Conservation (phyloP, 129 eudicot genomes). For the Silybum marianum region DNA sequence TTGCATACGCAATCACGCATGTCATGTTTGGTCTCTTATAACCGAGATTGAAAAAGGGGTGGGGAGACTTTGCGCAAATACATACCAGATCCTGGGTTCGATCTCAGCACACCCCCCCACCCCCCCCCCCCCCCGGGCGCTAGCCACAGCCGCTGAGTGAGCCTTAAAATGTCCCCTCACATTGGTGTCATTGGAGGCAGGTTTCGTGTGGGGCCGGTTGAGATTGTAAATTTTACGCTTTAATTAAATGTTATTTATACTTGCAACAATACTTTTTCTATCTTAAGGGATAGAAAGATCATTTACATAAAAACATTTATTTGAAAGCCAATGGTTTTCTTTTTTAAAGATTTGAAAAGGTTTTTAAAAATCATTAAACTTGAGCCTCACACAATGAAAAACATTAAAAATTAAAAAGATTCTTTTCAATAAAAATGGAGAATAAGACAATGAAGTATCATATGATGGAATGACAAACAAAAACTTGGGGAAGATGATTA, state of each 20-base stretch:
- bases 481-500: slow-evolving; percentile 5
- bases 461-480: not conserved
- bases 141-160: too few species aligned
- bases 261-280: not conserved
- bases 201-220: too few species aligned
- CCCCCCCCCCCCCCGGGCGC: too few species aligned
- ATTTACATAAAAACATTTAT: not conserved
- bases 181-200: too few species aligned
- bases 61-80: too few species aligned
- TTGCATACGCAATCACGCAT: not conserved
- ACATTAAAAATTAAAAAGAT: not conserved
- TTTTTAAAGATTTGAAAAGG: not conserved
- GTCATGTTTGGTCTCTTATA: not conserved
- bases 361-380: not conserved
- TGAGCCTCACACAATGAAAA: not conserved
- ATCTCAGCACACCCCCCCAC: too few species aligned
- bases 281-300: not conserved
- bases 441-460: not conserved
- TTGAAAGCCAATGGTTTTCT: not conserved
- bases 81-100: too few species aligned
- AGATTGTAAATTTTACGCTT: too few species aligned
- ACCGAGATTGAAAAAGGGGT: too few species aligned
- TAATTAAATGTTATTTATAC: not conserved
- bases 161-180: too few species aligned
- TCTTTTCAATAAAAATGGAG: not conserved